Conservation (phyloP, 2,329 filamentous ascomycete genomes). For the Lasiodiplodia sp. region DNA sequence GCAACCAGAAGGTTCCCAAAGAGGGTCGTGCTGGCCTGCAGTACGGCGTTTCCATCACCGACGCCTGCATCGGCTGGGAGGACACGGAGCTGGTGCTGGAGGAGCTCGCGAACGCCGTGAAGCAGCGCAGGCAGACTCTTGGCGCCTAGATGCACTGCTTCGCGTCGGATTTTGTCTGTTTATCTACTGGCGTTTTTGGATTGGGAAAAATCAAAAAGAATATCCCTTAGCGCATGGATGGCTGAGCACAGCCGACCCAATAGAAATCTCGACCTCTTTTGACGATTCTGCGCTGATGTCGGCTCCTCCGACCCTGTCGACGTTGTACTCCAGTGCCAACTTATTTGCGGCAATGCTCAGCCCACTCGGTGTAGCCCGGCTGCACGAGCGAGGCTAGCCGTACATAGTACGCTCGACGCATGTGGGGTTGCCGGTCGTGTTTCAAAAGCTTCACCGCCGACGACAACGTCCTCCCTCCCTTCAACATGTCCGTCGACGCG, state of each 20-base stretch:
- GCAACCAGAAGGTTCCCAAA: constrained; percentile 87
- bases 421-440: constrained; percentile 7
- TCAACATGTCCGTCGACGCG: not conserved
- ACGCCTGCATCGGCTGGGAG: constrained; percentile 95
- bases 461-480: constrained; percentile 5
- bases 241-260: not conserved
- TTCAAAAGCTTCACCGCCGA: constrained; percentile 17
- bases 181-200: constrained; percentile 2
- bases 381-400: constrained; percentile 1
- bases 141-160: constrained; percentile 32
- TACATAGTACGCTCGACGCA: not conserved
- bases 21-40: constrained; percentile 86
- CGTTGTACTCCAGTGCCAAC: not conserved
- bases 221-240: constrained; percentile 7
- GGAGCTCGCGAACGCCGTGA: constrained; percentile 79
- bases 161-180: not conserved
- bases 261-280: not conserved
- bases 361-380: not conserved
- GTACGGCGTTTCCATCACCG: constrained; percentile 95
- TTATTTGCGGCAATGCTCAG: constrained; percentile 7
- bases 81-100: constrained; percentile 83
- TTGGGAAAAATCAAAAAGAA: constrained; percentile 9
- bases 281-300: not conserved
- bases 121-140: constrained; percentile 68
- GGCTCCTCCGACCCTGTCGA: not conserved